Conservation (phyloP, 1,284 basidiomycete species). For the Omphalotus olearius region DNA sequence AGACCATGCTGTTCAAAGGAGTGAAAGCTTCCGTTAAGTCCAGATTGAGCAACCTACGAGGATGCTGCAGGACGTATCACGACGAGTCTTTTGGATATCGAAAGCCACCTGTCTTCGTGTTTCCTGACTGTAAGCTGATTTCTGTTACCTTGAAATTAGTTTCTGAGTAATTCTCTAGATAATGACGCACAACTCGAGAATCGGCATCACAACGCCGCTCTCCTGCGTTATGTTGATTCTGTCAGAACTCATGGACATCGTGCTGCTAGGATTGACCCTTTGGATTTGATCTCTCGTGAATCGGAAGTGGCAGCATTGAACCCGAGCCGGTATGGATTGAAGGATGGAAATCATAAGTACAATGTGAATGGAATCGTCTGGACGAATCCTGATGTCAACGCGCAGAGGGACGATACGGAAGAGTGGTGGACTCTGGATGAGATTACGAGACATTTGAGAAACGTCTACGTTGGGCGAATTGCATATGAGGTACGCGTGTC, state of each 20-base stretch:
- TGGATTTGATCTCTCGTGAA: slow-evolving; percentile 82
- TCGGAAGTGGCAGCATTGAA: slow-evolving; percentile 76
- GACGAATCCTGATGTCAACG: slow-evolving; percentile 49
- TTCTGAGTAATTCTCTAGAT: slow-evolving; percentile 39
- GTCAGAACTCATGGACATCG: slow-evolving; percentile 78
- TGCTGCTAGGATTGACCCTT: slow-evolving; percentile 80
- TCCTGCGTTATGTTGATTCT: slow-evolving; percentile 85
- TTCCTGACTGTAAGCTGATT: slow-evolving; percentile 69
- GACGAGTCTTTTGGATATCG: slow-evolving; percentile 83
- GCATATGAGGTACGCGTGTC: slow-evolving; percentile 61
- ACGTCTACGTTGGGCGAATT: slow-evolving; percentile 76
- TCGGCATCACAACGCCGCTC: slow-evolving; percentile 67
- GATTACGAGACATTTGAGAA: slow-evolving; percentile 66
- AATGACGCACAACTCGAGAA: slow-evolving; percentile 73
- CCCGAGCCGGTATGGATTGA: slow-evolving; percentile 73
- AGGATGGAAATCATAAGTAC: slow-evolving; percentile 48
- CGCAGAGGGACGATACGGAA: slow-evolving; percentile 34
- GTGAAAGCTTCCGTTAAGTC: no score
- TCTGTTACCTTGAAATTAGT: no score
- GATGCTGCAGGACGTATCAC: slow-evolving; percentile 47
- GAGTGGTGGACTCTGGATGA: slow-evolving; percentile 69
- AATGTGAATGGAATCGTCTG: slow-evolving; percentile 80
- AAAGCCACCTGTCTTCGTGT: slow-evolving; percentile 54
- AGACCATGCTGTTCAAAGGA: no score
- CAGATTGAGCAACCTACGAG: no score